phyloP scores from a whole-genome alignment of 164 flowering plant species.

The Vitis rupestris region DNA sequence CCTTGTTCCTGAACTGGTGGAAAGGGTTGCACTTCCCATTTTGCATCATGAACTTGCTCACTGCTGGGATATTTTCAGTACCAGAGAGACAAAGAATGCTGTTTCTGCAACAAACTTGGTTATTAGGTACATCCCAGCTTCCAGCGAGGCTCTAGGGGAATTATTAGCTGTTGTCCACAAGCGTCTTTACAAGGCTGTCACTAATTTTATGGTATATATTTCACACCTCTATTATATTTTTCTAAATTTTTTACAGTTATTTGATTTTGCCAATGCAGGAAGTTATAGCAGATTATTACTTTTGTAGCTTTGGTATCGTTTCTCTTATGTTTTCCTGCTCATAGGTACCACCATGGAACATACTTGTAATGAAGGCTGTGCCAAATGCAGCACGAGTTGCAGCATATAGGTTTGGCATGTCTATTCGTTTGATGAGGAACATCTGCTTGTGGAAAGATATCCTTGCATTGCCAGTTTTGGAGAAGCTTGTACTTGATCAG shows the following conservation, averaged over 20 bases:
- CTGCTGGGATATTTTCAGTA: slow-evolving; percentile 95
- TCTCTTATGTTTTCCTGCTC: slow-evolving; percentile 3
- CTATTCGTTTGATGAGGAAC: slow-evolving; percentile 81
- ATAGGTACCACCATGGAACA: slow-evolving; percentile 89
- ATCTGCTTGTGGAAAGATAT: slow-evolving; percentile 92
- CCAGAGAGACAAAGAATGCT: slow-evolving; percentile 71
- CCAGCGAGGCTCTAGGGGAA: slow-evolving; percentile 67
- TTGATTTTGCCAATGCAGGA: too few relatives aligned
- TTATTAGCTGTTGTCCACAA: slow-evolving; percentile 58
- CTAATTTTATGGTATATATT: slow-evolving; percentile 52
- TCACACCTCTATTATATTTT: background rate
- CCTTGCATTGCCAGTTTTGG: slow-evolving; percentile 62
- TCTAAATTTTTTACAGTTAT: too few relatives aligned
- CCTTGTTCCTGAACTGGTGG: slow-evolving; percentile 84
- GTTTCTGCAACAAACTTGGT: slow-evolving; percentile 76
- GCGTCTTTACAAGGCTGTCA: slow-evolving; percentile 74
- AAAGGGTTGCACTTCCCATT: slow-evolving; percentile 84
- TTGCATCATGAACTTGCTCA: slow-evolving; percentile 78
- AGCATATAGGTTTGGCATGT: slow-evolving; percentile 84
- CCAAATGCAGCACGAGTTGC: slow-evolving; percentile 80
- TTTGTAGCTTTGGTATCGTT: background rate
- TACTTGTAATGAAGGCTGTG: slow-evolving; percentile 66
- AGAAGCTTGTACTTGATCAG: slow-evolving; percentile 84
- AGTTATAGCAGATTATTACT: background rate
- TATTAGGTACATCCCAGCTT: slow-evolving; percentile 57